A percentile compares a stretch with the other conserved stretches of the same genome.
phyloP scores from a whole-genome alignment of 768 basidiomycete genomes.

The Boletus reticulatus region DNA sequence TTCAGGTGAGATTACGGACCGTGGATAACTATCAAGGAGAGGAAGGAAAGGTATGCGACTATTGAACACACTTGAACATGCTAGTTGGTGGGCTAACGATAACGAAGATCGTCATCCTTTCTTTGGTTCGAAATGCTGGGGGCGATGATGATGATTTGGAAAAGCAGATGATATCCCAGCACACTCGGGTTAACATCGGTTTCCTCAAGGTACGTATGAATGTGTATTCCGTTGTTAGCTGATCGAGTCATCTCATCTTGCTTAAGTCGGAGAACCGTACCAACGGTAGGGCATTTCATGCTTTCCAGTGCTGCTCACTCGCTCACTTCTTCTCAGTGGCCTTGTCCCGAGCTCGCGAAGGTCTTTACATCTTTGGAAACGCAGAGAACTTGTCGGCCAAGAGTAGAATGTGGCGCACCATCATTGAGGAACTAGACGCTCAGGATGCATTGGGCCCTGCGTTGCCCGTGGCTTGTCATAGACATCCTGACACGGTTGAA shows the following conservation, averaged over 20 bases:
- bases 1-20: conserved; percentile 65
- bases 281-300: conserved; percentile 39
- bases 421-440: conserved; percentile 56
- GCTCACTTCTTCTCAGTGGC: conserved; percentile 45
- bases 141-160: conserved; percentile 37
- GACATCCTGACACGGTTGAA: conserved; percentile 45
- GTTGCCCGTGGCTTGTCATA: conserved; percentile 57
- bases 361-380: conserved; percentile 73
- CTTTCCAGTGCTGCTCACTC: too few relatives aligned
- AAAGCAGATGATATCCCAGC: conserved; percentile 7
- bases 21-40: conserved; percentile 81
- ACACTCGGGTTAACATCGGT: conserved; percentile 48
- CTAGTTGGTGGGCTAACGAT: background rate
- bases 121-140: conserved; percentile 71
- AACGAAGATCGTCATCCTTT: conserved; percentile 65
- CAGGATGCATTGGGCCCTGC: conserved; percentile 46
- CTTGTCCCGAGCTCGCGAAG: conserved; percentile 70
- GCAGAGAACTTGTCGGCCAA: conserved; percentile 48
- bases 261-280: conserved; percentile 53
- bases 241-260: background rate
- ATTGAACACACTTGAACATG: background rate
- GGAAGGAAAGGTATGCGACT: conserved; percentile 49
- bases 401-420: conserved; percentile 55
- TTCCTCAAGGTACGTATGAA: conserved; percentile 60
- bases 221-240: background rate